Conservation (phyloP, 441 rosid species). For the Syzygium malaccense region DNA sequence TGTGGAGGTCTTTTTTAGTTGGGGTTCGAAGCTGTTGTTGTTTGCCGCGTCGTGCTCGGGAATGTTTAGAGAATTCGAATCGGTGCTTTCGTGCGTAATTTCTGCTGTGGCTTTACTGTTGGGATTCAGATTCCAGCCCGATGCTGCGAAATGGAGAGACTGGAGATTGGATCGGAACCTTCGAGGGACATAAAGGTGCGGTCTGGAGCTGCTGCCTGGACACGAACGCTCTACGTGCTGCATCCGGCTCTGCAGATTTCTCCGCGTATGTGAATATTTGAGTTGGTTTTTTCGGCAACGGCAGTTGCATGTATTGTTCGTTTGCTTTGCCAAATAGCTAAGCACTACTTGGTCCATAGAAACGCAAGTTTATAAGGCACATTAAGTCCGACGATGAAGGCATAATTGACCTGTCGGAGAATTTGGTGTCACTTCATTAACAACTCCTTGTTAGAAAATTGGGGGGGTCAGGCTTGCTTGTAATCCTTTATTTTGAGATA, state of each 20-base stretch:
- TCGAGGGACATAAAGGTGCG: slow-evolving; percentile 97
- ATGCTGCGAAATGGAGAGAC: slow-evolving; percentile 98
- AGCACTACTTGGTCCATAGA: background rate
- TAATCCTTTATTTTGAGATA: background rate
- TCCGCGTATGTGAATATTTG: slow-evolving; percentile 53
- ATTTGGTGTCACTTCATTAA: background rate
- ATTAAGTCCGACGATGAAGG: background rate
- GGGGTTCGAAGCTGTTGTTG: background rate
- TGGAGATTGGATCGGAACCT: slow-evolving; percentile 98
- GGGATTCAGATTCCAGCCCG: slow-evolving; percentile 66
- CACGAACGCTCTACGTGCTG: slow-evolving; percentile 77
- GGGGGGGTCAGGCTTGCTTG: background rate
- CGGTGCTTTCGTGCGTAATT: background rate
- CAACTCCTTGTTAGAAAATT: background rate
- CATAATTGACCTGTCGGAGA: background rate
- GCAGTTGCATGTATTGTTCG: background rate
- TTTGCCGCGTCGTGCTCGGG: background rate
- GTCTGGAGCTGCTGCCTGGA: slow-evolving; percentile 97
- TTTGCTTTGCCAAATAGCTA: background rate
- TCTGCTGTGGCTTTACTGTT: background rate
- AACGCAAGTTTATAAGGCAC: background rate
- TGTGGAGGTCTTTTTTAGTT: background rate
- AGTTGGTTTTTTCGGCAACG: background rate
- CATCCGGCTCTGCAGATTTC: slow-evolving; percentile 95
- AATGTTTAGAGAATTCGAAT: background rate